Conservation (phyloP, 2,329 filamentous ascomycete species). For the Verruconis gallopava region DNA sequence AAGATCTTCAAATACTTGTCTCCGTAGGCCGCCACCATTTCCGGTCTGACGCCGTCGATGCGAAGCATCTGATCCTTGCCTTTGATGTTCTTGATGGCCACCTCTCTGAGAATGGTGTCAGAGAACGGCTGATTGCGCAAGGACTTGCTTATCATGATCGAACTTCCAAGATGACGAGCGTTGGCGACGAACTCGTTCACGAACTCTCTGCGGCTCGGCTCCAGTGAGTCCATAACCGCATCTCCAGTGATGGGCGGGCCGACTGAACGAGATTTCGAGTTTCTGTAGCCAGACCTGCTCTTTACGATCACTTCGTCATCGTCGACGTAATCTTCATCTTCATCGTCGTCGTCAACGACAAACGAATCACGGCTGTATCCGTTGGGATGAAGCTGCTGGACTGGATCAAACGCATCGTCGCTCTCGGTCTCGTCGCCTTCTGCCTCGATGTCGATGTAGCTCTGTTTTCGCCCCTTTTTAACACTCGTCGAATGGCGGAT, state of each 20-base stretch:
- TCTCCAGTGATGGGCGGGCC: constrained; percentile 49
- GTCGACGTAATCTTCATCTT: constrained; percentile 35
- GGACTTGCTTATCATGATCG: constrained; percentile 46
- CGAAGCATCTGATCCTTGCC: constrained; percentile 47
- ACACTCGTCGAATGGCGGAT: constrained; percentile 33
- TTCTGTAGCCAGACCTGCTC: constrained; percentile 25
- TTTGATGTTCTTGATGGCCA: constrained; percentile 57
- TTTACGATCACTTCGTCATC: constrained; percentile 1
- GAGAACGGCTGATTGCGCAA: constrained; percentile 51
- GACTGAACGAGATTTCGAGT: constrained; percentile 22
- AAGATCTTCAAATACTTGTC: constrained; percentile 48
- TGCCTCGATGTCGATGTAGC: constrained; percentile 11
- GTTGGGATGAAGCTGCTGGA: constrained; percentile 15
- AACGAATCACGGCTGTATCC: constrained; percentile 25
- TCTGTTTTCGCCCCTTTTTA: constrained; percentile 22
- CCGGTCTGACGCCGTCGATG: constrained; percentile 49
- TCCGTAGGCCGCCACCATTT: constrained; percentile 51
- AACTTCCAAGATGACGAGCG: constrained; percentile 47
- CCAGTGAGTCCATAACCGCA: constrained; percentile 39
- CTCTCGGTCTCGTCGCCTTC: constrained; percentile 17
- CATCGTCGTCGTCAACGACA: constrained; percentile 23
- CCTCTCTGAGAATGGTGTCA: constrained; percentile 55
- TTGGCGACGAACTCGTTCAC: constrained; percentile 52
- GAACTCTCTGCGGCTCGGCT: constrained; percentile 48
- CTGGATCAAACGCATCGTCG: constrained; percentile 14